These are phyloP conservation scores for Aspergillus conjunctus DNA, from an alignment of 495 filamentous ascomycete species.

Conservation along the genomic window DNA sequence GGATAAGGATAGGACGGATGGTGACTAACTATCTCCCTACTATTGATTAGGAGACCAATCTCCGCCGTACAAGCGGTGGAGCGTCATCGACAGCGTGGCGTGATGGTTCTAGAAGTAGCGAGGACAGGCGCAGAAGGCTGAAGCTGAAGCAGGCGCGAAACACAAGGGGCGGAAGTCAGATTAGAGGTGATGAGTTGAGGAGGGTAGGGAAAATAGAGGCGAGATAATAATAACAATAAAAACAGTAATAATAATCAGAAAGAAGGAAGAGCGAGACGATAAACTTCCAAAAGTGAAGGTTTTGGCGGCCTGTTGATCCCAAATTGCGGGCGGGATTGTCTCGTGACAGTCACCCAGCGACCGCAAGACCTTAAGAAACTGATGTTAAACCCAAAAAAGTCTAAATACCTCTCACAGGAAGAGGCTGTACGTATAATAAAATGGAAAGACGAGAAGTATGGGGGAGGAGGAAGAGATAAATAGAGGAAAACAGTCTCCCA, in stretches of 20 bases:
- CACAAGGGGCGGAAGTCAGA: neutral
- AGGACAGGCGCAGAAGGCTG: neutral
- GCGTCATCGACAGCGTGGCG: constrained; percentile 39
- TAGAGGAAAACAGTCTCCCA: neutral
- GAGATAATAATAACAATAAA: neutral
- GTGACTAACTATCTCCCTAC: constrained; percentile 17
- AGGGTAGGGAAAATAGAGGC: neutral
- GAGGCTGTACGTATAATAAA: neutral
- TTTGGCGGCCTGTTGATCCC: neutral
- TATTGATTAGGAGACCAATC: constrained; percentile 39
- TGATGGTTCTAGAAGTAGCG: constrained; percentile 22
- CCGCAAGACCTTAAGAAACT: constrained; percentile 12
- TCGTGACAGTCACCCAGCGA: constrained; percentile 28
- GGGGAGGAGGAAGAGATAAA: neutral
- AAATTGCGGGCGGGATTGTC: constrained; percentile 15
- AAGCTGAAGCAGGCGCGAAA: neutral
- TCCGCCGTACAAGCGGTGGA: constrained; percentile 46
- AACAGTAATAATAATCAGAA: neutral
- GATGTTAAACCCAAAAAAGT: neutral
- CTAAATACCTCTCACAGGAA: neutral
- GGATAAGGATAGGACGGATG: neutral
- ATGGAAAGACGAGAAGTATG: neutral
- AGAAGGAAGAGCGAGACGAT: neutral
- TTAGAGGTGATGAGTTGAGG: neutral
- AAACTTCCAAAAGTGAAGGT: neutral